Conservation (phyloP, 495 filamentous ascomycete species). For the Elasticomyces elasticus region DNA sequence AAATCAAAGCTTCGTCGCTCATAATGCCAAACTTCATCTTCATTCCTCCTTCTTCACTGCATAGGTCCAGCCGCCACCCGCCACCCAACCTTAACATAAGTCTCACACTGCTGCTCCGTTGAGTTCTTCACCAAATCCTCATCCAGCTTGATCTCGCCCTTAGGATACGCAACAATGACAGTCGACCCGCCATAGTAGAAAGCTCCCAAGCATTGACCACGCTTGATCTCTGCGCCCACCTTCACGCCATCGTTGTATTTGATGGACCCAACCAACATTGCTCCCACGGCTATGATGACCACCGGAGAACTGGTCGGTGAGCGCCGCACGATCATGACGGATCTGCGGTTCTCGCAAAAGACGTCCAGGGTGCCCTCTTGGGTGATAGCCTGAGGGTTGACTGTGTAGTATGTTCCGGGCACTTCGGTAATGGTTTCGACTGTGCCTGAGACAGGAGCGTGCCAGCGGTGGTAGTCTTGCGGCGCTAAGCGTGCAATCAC, state of each 20-base stretch:
- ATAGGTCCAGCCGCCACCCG: slow-evolving; percentile 21
- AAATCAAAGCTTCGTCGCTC: no score
- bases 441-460: slow-evolving; percentile 16
- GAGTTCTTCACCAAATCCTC: slow-evolving; percentile 23
- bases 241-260: slow-evolving; percentile 32
- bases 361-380: slow-evolving; percentile 36
- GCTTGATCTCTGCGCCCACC: slow-evolving; percentile 15
- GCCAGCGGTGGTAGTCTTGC: slow-evolving; percentile 27
- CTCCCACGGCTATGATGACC: slow-evolving; percentile 35
- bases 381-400: slow-evolving; percentile 41
- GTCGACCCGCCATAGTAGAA: slow-evolving; percentile 25
- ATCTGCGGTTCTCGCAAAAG: slow-evolving; percentile 37
- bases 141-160: slow-evolving; percentile 20
- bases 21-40: no score
- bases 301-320: slow-evolving; percentile 28
- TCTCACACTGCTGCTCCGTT: slow-evolving; percentile 28
- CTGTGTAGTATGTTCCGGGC: slow-evolving; percentile 28
- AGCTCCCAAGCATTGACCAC: slow-evolving; percentile 24
- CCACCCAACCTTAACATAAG: slow-evolving; percentile 32
- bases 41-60: no score
- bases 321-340: slow-evolving; percentile 33
- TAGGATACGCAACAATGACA: slow-evolving; percentile 20
- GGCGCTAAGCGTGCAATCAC: slow-evolving; percentile 24
- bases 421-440: slow-evolving; percentile 20
- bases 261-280: slow-evolving; percentile 38